Conservation (phyloP, 2,329 filamentous ascomycete species). For the Paecilomyces sp. region DNA sequence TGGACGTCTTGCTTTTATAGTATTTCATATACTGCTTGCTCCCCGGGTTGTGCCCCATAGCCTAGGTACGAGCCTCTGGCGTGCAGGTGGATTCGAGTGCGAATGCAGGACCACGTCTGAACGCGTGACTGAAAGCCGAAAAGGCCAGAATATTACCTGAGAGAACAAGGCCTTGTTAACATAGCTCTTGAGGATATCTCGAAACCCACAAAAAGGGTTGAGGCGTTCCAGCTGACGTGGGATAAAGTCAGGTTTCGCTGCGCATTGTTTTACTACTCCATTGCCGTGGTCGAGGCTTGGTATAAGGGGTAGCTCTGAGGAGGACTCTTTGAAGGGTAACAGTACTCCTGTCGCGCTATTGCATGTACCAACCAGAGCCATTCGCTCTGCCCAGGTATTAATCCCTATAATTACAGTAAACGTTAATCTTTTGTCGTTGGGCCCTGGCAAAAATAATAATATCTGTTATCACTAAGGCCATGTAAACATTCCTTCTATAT, state of each 20-base stretch:
- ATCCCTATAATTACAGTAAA: neutral
- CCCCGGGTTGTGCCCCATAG: neutral
- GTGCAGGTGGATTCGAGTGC: neutral
- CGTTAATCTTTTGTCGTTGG: neutral
- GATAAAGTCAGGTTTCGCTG: neutral
- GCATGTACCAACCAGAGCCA: neutral
- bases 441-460: neutral
- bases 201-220: neutral
- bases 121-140: neutral
- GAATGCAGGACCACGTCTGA: neutral
- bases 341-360: neutral
- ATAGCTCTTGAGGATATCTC: neutral
- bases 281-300: neutral
- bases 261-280: neutral
- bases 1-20: neutral
- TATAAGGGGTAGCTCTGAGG: neutral
- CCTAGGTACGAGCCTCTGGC: neutral
- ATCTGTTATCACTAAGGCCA: neutral
- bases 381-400: neutral
- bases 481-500: neutral
- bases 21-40: neutral
- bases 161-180: neutral
- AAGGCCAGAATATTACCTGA: neutral
- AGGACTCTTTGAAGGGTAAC: neutral
- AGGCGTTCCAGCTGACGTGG: no score